Conservation (phyloP, 1,284 basidiomycete genomes). For the Boletellus dicymbophilus region DNA sequence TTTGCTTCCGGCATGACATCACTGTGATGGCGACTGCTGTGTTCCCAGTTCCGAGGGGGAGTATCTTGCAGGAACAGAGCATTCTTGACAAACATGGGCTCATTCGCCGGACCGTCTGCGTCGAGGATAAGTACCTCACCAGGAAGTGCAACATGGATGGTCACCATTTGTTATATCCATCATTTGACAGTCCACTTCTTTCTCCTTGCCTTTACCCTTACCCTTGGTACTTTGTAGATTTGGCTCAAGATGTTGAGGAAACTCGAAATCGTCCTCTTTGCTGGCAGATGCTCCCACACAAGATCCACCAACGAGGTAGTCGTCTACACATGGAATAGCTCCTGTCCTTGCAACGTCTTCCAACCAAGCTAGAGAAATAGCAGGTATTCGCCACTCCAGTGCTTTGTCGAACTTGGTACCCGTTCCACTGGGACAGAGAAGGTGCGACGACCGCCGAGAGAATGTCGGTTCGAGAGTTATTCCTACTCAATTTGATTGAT, state of each 20-base stretch:
- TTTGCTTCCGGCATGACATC: neutral
- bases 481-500: constrained; percentile 41
- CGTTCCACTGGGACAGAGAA: constrained; percentile 66
- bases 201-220: constrained; percentile 34
- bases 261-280: neutral
- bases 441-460: constrained; percentile 64
- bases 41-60: neutral
- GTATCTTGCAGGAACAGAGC: constrained; percentile 21
- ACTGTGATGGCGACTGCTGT: neutral
- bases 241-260: neutral
- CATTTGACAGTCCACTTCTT: constrained; percentile 29
- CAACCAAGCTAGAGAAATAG: constrained; percentile 67
- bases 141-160: neutral
- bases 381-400: constrained; percentile 64
- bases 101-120: constrained; percentile 4
- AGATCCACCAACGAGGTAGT: constrained; percentile 20
- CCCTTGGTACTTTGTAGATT: neutral
- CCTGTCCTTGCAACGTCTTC: constrained; percentile 51
- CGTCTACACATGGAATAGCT: constrained; percentile 34
- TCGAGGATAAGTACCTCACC: neutral
- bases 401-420: constrained; percentile 79
- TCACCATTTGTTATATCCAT: constrained; percentile 39
- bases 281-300: neutral
- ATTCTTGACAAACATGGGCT: constrained; percentile 23
- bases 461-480: constrained; percentile 57